phyloP scores from a whole-genome alignment of 202 grass and related monocot species.

The Panicum hallii region DNA sequence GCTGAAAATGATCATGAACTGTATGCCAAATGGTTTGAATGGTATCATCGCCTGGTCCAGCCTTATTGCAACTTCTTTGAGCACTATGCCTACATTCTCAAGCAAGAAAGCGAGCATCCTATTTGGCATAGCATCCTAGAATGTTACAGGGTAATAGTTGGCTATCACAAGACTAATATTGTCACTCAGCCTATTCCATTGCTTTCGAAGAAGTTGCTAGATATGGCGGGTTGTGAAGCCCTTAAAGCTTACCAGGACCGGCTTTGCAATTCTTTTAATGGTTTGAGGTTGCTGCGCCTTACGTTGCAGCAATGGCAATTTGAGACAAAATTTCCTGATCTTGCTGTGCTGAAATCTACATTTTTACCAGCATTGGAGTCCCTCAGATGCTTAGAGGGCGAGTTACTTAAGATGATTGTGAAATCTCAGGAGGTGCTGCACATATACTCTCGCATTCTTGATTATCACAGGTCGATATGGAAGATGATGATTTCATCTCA shows the following conservation, averaged over 20 bases:
- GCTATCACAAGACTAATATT: constrained; percentile 67
- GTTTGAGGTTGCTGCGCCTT: constrained; percentile 72
- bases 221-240: constrained; percentile 54
- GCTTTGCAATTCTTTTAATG: constrained; percentile 49
- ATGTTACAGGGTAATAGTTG: constrained; percentile 61
- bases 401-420: constrained; percentile 64
- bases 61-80: constrained; percentile 80
- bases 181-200: constrained; percentile 58
- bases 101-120: constrained; percentile 63
- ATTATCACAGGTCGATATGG: constrained; percentile 88
- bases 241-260: constrained; percentile 53
- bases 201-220: constrained; percentile 64
- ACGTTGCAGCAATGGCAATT: constrained; percentile 73
- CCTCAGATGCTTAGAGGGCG: constrained; percentile 65
- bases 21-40: constrained; percentile 72
- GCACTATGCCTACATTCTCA: constrained; percentile 55
- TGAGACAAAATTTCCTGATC: constrained; percentile 57
- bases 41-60: constrained; percentile 61
- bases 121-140: constrained; percentile 77
- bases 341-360: constrained; percentile 46
- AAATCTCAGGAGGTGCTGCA: constrained; percentile 48
- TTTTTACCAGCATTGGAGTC: constrained; percentile 61
- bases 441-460: constrained; percentile 70
- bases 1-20: constrained; percentile 64
- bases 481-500: constrained; percentile 67